phyloP scores from a whole-genome alignment of 331 rosid species.

The Quercus tomentella region DNA sequence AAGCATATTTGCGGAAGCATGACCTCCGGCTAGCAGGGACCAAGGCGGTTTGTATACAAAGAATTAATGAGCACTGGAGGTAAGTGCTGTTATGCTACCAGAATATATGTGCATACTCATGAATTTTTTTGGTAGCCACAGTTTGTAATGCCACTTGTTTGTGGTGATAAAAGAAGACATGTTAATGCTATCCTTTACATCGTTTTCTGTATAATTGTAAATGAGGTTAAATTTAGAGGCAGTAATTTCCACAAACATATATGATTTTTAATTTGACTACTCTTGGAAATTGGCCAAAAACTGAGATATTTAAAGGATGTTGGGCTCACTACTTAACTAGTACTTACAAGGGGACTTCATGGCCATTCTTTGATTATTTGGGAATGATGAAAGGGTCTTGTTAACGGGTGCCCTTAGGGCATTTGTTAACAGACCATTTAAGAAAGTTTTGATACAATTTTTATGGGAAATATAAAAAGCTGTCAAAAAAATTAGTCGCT shows the following conservation, averaged over 20 bases:
- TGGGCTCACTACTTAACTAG: background rate
- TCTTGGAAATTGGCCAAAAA: background rate
- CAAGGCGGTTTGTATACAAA: conserved; percentile 50
- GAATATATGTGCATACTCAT: background rate
- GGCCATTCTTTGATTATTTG: background rate
- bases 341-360: background rate
- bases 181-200: background rate
- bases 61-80: conserved; percentile 77
- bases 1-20: conserved; percentile 62
- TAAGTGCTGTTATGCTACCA: conserved; percentile 3
- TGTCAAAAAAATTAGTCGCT: no score
- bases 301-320: background rate
- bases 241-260: background rate
- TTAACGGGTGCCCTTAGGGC: no score
- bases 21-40: conserved; percentile 65
- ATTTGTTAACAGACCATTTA: no score
- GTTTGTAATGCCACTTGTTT: background rate
- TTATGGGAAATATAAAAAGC: no score
- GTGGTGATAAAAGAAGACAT: background rate
- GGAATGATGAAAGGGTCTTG: no score
- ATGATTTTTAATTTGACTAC: background rate
- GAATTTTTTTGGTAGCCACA: background rate
- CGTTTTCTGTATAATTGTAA: background rate
- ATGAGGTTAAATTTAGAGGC: background rate
- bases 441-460: no score